Conservation (phyloP, 495 filamentous ascomycete species). For the Neurospora sp. region DNA sequence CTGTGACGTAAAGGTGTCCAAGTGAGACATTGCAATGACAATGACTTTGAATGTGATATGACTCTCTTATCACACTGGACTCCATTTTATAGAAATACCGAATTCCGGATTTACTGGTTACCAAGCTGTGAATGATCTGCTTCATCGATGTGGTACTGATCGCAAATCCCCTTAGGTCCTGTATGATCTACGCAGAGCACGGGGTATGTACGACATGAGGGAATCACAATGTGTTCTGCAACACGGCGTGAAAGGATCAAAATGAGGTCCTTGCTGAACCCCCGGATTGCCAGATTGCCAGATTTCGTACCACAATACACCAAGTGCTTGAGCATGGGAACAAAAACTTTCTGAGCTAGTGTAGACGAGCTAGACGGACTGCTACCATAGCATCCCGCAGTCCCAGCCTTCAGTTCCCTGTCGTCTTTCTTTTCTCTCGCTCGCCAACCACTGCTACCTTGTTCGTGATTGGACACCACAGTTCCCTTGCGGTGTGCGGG, state of each 20-base stretch:
- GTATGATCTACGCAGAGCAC: not conserved
- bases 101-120: not conserved
- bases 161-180: not conserved
- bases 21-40: not conserved
- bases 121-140: not conserved
- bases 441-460: not conserved
- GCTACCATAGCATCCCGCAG: not conserved
- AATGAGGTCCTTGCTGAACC: not conserved
- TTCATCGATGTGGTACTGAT: not conserved
- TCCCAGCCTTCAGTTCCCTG: not conserved
- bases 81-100: not conserved
- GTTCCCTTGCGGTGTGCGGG: not conserved
- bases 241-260: not conserved
- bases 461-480: not conserved
- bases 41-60: not conserved
- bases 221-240: not conserved
- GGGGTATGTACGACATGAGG: not conserved
- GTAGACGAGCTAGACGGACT: not conserved
- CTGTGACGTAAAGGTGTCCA: not conserved
- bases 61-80: not conserved
- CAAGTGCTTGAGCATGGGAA: too few species aligned
- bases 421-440: not conserved
- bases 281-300: not conserved
- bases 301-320: not conserved
- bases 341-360: not conserved